Conservation (phyloP, 2,329 filamentous ascomycete species). For the Teratosphaeria epicoccoides region DNA sequence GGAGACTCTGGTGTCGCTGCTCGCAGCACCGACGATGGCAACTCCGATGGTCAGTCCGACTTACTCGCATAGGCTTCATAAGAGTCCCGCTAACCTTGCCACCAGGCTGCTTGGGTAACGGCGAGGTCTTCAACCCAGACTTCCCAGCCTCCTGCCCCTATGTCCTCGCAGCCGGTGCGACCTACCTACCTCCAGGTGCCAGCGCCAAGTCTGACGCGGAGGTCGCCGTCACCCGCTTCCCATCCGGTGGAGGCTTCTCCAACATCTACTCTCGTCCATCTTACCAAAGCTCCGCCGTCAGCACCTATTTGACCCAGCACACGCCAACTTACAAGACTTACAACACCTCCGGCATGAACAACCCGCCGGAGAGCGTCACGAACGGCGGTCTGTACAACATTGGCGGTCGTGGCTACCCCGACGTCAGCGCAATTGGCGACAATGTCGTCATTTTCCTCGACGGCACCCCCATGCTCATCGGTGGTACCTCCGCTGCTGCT, state of each 20-base stretch:
- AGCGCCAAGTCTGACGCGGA: conserved; percentile 16
- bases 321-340: conserved; percentile 29
- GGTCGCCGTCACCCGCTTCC: conserved; percentile 33
- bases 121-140: conserved; percentile 34
- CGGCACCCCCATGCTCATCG: conserved; percentile 30
- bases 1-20: conserved; percentile 42
- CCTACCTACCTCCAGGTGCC: conserved; percentile 27
- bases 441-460: conserved; percentile 21
- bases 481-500: conserved; percentile 40
- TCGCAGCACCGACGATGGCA: conserved; percentile 19
- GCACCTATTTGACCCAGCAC: conserved; percentile 31
- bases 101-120: conserved; percentile 20
- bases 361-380: not conserved
- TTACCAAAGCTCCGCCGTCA: conserved; percentile 37
- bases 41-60: not conserved
- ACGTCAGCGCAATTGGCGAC: conserved; percentile 22
- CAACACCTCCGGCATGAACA: not conserved
- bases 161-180: conserved; percentile 45
- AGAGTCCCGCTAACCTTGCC: not conserved
- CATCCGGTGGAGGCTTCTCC: conserved; percentile 37
- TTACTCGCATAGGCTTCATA: not conserved
- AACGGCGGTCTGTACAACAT: conserved; percentile 37
- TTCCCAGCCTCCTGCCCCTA: conserved; percentile 41
- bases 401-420: conserved; percentile 38
- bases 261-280: conserved; percentile 38